phyloP scores from a whole-genome alignment of 768 basidiomycete genomes.

The Tulasnella sp. region DNA sequence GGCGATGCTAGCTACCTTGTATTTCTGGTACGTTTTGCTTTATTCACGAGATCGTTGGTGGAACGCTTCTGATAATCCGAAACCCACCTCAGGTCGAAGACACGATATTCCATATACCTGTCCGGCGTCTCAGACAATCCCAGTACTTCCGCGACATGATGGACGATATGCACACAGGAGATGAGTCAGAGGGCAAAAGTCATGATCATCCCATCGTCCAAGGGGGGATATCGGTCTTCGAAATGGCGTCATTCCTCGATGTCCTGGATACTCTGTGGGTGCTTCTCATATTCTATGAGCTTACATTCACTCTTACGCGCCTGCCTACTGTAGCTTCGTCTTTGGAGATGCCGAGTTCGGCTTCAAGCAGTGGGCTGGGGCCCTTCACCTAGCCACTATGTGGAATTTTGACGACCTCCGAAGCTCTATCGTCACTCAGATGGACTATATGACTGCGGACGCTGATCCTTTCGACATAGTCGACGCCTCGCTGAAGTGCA shows the following conservation, averaged over 20 bases:
- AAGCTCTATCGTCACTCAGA: neutral
- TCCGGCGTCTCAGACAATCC: neutral
- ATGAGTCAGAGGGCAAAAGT: neutral
- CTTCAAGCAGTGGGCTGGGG: constrained; percentile 12
- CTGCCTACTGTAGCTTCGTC: neutral
- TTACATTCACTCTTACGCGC: neutral
- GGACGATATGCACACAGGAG: neutral
- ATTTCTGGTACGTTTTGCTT: neutral
- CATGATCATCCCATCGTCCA: constrained; percentile 3
- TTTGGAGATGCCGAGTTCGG: neutral
- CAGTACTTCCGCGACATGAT: constrained; percentile 8
- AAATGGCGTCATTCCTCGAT: constrained; percentile 21
- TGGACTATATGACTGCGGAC: neutral
- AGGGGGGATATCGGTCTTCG: neutral
- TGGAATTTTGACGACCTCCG: constrained; percentile 20
- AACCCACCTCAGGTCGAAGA: neutral
- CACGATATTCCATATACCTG: neutral
- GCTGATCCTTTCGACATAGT: neutral
- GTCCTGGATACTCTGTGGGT: neutral
- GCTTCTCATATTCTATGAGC: neutral
- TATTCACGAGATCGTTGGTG: neutral
- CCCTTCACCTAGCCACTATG: constrained; percentile 24
- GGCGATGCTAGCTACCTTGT: neutral
- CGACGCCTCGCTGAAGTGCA: constrained; percentile 8
- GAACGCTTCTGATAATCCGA: neutral